Conservation (phyloP, 257 asterid species). For the Penstemon eatonii region DNA sequence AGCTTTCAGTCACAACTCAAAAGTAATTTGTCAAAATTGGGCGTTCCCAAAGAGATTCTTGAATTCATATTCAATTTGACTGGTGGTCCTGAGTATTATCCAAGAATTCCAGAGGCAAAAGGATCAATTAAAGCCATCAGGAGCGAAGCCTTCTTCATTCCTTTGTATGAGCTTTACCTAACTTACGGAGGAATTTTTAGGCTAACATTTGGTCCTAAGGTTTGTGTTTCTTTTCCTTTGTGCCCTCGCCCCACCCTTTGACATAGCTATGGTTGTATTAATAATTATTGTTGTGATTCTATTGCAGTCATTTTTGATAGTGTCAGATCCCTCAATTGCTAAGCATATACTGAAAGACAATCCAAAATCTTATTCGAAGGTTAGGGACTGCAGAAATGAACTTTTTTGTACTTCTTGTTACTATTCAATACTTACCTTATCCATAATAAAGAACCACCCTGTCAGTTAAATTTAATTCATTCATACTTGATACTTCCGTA, state of each 20-base stretch:
- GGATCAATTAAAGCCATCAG: conserved; percentile 67
- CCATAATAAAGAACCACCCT: conserved; percentile 8
- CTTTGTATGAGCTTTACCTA: conserved; percentile 81
- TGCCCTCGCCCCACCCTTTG: neutral
- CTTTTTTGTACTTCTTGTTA: neutral
- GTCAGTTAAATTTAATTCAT: too few relatives aligned
- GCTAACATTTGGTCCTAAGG: conserved; percentile 96
- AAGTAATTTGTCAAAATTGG: conserved; percentile 60
- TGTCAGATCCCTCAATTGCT: conserved; percentile 88
- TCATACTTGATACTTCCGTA: conserved; percentile 16
- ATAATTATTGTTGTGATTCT: conserved; percentile 23
- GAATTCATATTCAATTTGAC: conserved; percentile 50
- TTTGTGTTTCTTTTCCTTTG: conserved; percentile 31
- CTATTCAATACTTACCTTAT: conserved; percentile 2
- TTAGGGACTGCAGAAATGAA: conserved; percentile 22
- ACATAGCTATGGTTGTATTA: conserved; percentile 18
- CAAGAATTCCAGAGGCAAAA: conserved; percentile 81
- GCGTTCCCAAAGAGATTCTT: conserved; percentile 64
- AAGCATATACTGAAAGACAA: conserved; percentile 86
- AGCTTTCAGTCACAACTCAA: conserved; percentile 67
- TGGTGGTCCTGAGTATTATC: conserved; percentile 46
- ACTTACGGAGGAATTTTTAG: conserved; percentile 90
- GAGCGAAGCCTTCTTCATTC: conserved; percentile 80
- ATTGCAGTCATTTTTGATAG: conserved; percentile 87
- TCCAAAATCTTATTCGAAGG: conserved; percentile 91